These are phyloP conservation scores for Lindgomyces ingoldianus DNA, from an alignment of 495 filamentous ascomycete genomes.

Conservation along the genomic window DNA sequence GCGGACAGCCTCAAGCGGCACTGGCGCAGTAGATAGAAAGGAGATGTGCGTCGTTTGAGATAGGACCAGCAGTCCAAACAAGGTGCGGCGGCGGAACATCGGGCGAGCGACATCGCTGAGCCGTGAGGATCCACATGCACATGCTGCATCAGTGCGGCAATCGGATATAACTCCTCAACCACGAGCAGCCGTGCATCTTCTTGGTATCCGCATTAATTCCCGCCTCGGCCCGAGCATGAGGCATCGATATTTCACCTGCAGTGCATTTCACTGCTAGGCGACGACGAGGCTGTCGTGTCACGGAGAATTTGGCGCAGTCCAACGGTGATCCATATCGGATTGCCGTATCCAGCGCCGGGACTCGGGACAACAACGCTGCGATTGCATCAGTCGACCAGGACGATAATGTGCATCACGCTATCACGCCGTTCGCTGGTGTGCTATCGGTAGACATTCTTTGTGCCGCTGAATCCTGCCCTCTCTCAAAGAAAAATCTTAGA, in stretches of 20 bases:
- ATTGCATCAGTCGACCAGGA: neutral
- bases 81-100: neutral
- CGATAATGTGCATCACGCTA: neutral
- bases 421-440: constrained; percentile 14
- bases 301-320: neutral
- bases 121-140: neutral
- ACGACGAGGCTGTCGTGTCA: neutral
- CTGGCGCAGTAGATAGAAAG: too few relatives aligned
- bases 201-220: too few relatives aligned
- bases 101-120: neutral
- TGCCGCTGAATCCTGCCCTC: neutral
- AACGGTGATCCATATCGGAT: neutral
- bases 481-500: neutral
- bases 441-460: constrained; percentile 30
- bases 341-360: neutral
- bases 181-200: too few relatives aligned
- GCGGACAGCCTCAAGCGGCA: too few relatives aligned
- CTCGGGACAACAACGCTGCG: neutral
- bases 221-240: too few relatives aligned
- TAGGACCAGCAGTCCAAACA: neutral
- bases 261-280: too few relatives aligned
- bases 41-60: too few relatives aligned
- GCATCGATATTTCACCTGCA: too few relatives aligned
- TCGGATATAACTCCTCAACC: too few relatives aligned
- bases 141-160: too few relatives aligned